Evolutionary conservation across 306 rosid genomes (phyloP).

Genomic region (Herpetospermum pedunculosum): DNA sequence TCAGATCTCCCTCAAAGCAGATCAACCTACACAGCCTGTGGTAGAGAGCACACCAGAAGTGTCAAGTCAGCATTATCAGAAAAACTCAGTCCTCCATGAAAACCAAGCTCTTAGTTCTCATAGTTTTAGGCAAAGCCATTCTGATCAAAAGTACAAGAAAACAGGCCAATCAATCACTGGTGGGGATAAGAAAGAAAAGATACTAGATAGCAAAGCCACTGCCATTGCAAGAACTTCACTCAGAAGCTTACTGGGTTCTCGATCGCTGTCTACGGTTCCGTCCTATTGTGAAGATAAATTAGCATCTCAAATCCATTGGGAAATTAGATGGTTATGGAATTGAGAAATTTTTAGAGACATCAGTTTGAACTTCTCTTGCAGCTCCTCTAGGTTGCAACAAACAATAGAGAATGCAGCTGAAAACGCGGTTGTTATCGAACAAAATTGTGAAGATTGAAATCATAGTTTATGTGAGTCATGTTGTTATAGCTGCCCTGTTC

Average conservation of each 20-base stretch:
- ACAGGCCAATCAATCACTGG: not conserved
- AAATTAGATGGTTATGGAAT: conserved; percentile 61
- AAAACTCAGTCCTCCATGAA: not conserved
- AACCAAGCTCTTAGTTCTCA: not conserved
- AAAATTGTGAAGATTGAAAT: not conserved
- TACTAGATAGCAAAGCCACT: not conserved
- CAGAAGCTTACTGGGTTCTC: conserved; percentile 30
- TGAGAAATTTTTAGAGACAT: conserved; percentile 31
- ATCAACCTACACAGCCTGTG: not conserved
- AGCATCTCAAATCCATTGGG: conserved; percentile 42
- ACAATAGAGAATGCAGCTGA: conserved; percentile 12
- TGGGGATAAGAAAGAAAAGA: not conserved
- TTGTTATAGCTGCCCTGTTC: conserved; percentile 33
- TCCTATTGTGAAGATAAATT: conserved; percentile 29
- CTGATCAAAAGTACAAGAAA: not conserved
- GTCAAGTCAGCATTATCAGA: not conserved
- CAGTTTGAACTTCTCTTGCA: conserved; percentile 26
- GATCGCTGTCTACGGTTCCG: conserved; percentile 18
- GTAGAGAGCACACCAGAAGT: not conserved
- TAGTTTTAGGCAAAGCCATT: not conserved
- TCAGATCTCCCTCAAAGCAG: not conserved
- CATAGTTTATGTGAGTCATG: not conserved
- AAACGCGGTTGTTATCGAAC: conserved; percentile 3
- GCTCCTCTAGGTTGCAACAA: conserved; percentile 15
- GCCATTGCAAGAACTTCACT: conserved; percentile 19